A percentile compares a stretch with the other conserved stretches of the same genome.
Evolutionary conservation across 768 basidiomycete genomes (phyloP).

Genomic region (Rhizopogon sp.): DNA sequence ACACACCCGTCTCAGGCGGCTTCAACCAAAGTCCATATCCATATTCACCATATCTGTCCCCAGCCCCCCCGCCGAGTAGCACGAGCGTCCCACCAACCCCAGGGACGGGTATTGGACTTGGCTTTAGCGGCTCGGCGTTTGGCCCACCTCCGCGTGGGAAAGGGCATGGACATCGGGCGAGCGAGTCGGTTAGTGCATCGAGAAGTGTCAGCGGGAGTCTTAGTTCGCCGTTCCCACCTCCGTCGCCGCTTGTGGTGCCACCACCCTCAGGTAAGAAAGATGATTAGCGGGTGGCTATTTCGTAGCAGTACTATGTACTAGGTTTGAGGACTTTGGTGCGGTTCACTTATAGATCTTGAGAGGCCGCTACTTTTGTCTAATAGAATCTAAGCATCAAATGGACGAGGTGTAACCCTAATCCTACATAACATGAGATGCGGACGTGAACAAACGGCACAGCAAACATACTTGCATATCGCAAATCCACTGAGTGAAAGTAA

Average conservation of each 20-base stretch:
- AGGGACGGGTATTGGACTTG: slow-evolving; percentile 17
- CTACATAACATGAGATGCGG: no score
- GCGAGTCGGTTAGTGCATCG: not conserved
- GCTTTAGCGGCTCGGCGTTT: slow-evolving; percentile 16
- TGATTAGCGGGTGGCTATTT: slow-evolving; percentile 14
- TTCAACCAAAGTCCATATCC: slow-evolving; percentile 25
- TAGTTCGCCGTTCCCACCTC: slow-evolving; percentile 9
- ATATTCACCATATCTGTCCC: slow-evolving; percentile 26
- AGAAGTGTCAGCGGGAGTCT: slow-evolving; percentile 13
- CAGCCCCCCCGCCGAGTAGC: slow-evolving; percentile 30
- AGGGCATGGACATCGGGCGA: slow-evolving; percentile 13
- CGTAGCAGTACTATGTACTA: not conserved
- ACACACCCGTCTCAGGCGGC: slow-evolving; percentile 28
- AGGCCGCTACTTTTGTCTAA: no score
- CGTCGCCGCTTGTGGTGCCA: slow-evolving; percentile 19
- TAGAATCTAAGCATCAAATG: no score
- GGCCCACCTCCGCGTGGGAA: slow-evolving; percentile 9
- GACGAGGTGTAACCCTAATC: no score
- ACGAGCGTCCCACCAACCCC: slow-evolving; percentile 20
- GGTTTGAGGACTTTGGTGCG: not conserved
- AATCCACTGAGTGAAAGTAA: no score
- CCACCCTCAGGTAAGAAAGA: slow-evolving; percentile 20
- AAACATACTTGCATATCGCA: no score
- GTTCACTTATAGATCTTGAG: no score
- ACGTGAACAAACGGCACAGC: no score